Base-by-base conservation (phyloP, 1,284 basidiomycete genomes). In the Moesziomyces parantarcticus region DNA sequence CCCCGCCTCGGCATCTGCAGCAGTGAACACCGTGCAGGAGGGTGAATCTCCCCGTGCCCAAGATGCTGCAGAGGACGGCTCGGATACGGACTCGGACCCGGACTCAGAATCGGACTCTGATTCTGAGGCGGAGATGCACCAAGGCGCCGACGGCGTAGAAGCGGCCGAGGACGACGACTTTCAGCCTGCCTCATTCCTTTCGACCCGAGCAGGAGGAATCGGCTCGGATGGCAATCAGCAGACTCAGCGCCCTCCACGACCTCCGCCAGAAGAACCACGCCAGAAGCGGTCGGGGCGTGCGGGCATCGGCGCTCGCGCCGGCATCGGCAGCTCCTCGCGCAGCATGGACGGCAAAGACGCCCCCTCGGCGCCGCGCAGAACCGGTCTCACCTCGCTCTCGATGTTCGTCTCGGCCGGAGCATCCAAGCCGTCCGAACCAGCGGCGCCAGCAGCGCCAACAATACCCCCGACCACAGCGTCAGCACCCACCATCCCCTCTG, bases 321-420 rank as follows among this genome's bases (percentile, higher is more conserved):
- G 58, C 34, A 67, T 67, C 32, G 58, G 65, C 41, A 50, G 58
- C 42, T 25, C 50, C 26, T 39, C 65, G 10, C 11, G 22, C 2
- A 54, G 11, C n/a, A 39, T 39, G 11, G 46, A 29, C 18, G 60
- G 56, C 55, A 46, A 23, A 20, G 60, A 58, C 48, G 45, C 60
- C 21, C 56, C 51, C 26, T 44, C 57, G 26, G 55, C 53, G 10
- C 41, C 45, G 8, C 65, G 59, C 13, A 57, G 42, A 26, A 70
- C 40, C 44, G 62, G 68, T 13, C 68, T 71, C 49, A 71, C 68
- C 43, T 71, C 68, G 10, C 62, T 71, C n/a, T 71, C 68, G n/a
- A 71, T 71, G 62, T 66, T 69, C n/a, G 75, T 63, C 40, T 66
- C 65, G 49, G 62, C 63, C 14, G 67, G 53, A 1, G 41, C 58